Conservation (phyloP, 2,329 filamentous ascomycete species). For the Penicillium hordei region DNA sequence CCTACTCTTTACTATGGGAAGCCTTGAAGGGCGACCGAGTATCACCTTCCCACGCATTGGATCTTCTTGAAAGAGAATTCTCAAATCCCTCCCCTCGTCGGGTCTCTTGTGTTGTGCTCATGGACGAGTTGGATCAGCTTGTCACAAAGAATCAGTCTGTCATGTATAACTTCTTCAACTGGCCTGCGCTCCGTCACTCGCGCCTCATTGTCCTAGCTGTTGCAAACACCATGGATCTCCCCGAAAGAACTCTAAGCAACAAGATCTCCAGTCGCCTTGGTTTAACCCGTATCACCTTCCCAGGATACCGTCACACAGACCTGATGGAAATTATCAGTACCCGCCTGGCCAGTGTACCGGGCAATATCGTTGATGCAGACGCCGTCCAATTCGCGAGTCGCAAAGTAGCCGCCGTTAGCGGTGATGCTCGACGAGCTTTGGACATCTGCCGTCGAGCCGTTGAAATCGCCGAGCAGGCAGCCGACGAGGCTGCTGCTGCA, state of each 20-base stretch:
- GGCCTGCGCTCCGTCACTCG: constrained; percentile 88
- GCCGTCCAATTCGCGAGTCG: constrained; percentile 94
- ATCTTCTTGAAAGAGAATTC: constrained; percentile 89
- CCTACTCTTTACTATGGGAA: constrained; percentile 94
- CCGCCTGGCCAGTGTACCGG: constrained; percentile 82
- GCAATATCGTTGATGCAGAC: constrained; percentile 86
- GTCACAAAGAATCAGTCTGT: constrained; percentile 99
- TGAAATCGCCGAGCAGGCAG: constrained; percentile 83
- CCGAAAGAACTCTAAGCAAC: constrained; percentile 92
- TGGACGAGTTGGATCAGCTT: constrained; percentile 97
- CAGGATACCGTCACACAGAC: constrained; percentile 95
- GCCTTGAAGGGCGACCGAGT: constrained; percentile 91
- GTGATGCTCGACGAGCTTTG: constrained; percentile 85
- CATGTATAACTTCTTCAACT: constrained; percentile 99
- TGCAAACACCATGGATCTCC: constrained; percentile 98
- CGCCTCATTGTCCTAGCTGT: constrained; percentile 94
- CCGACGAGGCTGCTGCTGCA: constrained; percentile 38
- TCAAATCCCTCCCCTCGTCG: constrained; percentile 84
- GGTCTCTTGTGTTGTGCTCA: constrained; percentile 92
- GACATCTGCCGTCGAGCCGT: constrained; percentile 95
- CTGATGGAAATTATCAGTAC: constrained; percentile 96
- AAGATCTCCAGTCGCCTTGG: constrained; percentile 94
- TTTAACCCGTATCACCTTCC: constrained; percentile 91
- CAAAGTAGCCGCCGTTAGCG: constrained; percentile 94
- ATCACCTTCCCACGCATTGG: constrained; percentile 84